These are phyloP conservation scores for Pedinophyceae sp. DNA, from an alignment of 139 green algal genomes.

Conservation along the genomic window DNA sequence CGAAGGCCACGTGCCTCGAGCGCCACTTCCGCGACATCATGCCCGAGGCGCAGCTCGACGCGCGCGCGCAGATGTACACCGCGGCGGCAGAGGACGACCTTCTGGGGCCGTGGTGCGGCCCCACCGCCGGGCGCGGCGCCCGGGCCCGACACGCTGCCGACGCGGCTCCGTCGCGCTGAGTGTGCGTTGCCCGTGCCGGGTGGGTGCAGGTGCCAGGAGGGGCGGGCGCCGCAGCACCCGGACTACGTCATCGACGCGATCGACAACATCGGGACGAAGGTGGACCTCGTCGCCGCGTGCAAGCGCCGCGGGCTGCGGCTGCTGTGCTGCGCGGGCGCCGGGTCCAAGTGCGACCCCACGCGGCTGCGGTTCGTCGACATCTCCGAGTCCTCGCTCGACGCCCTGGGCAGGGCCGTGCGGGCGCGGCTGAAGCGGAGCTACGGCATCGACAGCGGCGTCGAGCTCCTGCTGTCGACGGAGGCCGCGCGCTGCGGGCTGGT, in stretches of 20 bases:
- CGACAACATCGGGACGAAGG: constrained; percentile 98
- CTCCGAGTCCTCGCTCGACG: constrained; percentile 56
- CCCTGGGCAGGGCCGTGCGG: constrained; percentile 66
- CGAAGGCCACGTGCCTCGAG: constrained; percentile 68
- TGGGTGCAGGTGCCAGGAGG: too few relatives aligned
- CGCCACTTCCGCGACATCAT: constrained; percentile 71
- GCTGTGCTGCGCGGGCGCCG: constrained; percentile 65
- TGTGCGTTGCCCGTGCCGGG: too few relatives aligned
- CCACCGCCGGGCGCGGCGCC: too few relatives aligned
- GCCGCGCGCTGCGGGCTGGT: constrained; percentile 58
- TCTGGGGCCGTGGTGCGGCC: too few relatives aligned
- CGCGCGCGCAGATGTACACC: constrained; percentile 64
- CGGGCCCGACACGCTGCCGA: too few relatives aligned
- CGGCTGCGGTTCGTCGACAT: constrained; percentile 77
- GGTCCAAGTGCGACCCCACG: constrained; percentile 83
- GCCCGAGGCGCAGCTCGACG: constrained; percentile 59
- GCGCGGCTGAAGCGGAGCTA: constrained; percentile 42
- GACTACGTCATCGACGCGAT: constrained; percentile 97
- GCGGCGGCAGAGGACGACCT: constrained; percentile 46
- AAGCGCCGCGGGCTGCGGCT: constrained; percentile 48
- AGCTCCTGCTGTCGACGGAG: constrained; percentile 75
- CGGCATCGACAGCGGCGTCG: constrained; percentile 45
- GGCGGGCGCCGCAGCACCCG: too few relatives aligned
- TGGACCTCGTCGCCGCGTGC: constrained; percentile 73
- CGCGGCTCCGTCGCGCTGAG: too few relatives aligned